These are phyloP conservation scores for Durotheca rogersii DNA, from an alignment of 495 filamentous ascomycete species.

Conservation along the genomic window DNA sequence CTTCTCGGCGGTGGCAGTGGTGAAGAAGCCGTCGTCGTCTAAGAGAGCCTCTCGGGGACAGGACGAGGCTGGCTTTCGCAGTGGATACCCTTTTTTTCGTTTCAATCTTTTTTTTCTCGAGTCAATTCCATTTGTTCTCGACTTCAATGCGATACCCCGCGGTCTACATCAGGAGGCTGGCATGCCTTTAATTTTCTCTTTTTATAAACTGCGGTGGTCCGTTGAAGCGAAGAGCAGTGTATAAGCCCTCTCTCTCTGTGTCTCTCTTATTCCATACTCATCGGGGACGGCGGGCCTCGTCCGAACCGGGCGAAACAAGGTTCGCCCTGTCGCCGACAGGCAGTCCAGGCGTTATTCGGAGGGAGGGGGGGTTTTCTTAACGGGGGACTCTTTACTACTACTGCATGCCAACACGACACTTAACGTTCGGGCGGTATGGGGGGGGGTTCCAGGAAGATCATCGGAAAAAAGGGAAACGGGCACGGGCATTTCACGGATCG, in stretches of 20 bases:
- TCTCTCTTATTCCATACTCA: no score
- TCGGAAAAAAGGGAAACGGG: constrained; percentile 21
- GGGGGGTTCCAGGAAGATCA: no score
- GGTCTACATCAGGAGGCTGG: constrained; percentile 27
- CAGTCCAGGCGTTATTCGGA: constrained; percentile 32
- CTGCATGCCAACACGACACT: no score
- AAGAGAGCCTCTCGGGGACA: not conserved
- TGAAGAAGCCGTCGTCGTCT: constrained; percentile 29
- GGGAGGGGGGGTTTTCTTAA: no score
- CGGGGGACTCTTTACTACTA: no score
- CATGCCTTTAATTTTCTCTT: constrained; percentile 16
- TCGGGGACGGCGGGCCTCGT: no score
- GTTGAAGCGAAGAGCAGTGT: constrained; percentile 27
- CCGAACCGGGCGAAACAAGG: constrained; percentile 2
- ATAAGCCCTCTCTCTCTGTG: no score
- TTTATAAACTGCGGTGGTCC: constrained; percentile 29
- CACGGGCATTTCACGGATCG: no score
- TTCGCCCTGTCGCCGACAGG: no score
- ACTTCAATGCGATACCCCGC: constrained; percentile 44
- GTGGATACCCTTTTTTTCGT: not conserved
- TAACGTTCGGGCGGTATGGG: no score
- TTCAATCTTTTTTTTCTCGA: constrained; percentile 16
- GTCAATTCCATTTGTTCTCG: constrained; percentile 35
- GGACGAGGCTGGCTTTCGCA: not conserved
- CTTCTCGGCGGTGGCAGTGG: constrained; percentile 67